A percentile compares a stretch with the other conserved stretches of the same genome.
These are phyloP conservation scores for Eruca vesicaria DNA, from an alignment of 441 rosid genomes.

Conservation along the genomic window DNA sequence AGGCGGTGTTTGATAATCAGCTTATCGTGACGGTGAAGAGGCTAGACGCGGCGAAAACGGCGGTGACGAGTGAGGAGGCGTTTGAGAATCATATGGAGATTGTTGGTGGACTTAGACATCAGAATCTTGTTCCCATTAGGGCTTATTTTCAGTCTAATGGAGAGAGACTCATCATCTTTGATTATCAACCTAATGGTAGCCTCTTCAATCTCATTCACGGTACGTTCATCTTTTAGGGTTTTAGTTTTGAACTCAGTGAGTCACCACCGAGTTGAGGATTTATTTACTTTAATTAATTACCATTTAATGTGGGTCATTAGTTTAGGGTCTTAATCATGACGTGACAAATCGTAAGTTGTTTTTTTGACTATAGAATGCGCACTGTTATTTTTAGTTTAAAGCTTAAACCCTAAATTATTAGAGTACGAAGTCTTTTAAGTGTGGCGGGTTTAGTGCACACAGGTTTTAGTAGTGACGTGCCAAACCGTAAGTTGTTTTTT, in stretches of 20 bases:
- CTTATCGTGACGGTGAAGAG: constrained; percentile 81
- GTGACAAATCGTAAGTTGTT: constrained; percentile 17
- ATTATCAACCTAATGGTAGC: constrained; percentile 88
- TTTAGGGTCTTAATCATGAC: constrained; percentile 26
- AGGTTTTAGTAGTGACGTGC: constrained; percentile 29
- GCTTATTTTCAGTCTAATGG: constrained; percentile 79
- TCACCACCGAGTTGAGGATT: constrained; percentile 15
- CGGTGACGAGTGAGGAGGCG: constrained; percentile 51
- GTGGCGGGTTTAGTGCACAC: too few species aligned
- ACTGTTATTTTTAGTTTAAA: too few species aligned
- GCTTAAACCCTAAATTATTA: too few species aligned
- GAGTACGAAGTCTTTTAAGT: too few species aligned
- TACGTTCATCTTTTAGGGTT: constrained; percentile 14
- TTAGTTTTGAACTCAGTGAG: constrained; percentile 12
- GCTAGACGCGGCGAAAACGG: constrained; percentile 60
- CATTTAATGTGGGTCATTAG: background rate
- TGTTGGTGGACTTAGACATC: constrained; percentile 71
- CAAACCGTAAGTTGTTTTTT: constrained; percentile 4
- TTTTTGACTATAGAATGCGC: background rate
- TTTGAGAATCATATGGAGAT: constrained; percentile 82
- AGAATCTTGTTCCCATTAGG: constrained; percentile 70
- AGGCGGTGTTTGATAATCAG: constrained; percentile 77
- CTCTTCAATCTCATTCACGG: constrained; percentile 83
- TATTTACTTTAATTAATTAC: background rate
- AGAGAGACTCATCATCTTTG: constrained; percentile 76